phyloP scores from a whole-genome alignment of 2,329 filamentous ascomycete species.

The Didymella lethalis region DNA sequence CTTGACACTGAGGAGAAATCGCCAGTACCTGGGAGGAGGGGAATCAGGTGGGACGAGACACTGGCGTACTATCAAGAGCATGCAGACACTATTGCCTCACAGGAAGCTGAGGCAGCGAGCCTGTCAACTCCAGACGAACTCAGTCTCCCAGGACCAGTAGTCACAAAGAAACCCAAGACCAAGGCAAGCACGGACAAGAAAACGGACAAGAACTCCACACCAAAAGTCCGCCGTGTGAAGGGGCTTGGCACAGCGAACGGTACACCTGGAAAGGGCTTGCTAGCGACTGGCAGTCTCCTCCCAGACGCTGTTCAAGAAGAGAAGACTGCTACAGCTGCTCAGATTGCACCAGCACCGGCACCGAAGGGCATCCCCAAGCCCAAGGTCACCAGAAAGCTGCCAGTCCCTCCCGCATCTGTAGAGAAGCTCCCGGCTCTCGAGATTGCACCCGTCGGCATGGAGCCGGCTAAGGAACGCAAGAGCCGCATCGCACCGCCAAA shows the following conservation, averaged over 20 bases:
- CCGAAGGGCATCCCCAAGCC: conserved; percentile 30
- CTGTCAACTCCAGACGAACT: conserved; percentile 46
- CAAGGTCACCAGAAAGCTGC: conserved; percentile 29
- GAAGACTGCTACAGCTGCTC: conserved; percentile 17
- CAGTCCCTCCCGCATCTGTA: conserved; percentile 30
- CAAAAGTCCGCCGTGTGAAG: conserved; percentile 42
- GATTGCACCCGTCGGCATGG: conserved; percentile 34
- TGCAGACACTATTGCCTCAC: conserved; percentile 38
- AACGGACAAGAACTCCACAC: conserved; percentile 41
- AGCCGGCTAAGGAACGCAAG: conserved; percentile 37
- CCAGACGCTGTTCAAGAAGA: conserved; percentile 40
- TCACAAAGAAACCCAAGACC: conserved; percentile 38
- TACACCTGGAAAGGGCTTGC: conserved; percentile 49
- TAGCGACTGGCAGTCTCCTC: conserved; percentile 40
- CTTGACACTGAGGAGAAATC: conserved; percentile 13
- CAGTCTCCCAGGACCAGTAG: conserved; percentile 28
- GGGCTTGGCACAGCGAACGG: conserved; percentile 49
- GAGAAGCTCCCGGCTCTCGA: conserved; percentile 34
- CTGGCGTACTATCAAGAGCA: conserved; percentile 56
- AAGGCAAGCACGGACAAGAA: conserved; percentile 30
- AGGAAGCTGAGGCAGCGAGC: conserved; percentile 41
- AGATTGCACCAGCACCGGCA: conserved; percentile 6
- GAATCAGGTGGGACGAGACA: conserved; percentile 57
- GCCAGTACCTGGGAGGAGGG: conserved; percentile 40
- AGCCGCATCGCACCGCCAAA: conserved; percentile 46